Evolutionary conservation across 2,329 filamentous ascomycete genomes (phyloP), one percentile per base, ranked within the genome.

Genomic region (Ophidiomyces ophidiicola): DNA sequence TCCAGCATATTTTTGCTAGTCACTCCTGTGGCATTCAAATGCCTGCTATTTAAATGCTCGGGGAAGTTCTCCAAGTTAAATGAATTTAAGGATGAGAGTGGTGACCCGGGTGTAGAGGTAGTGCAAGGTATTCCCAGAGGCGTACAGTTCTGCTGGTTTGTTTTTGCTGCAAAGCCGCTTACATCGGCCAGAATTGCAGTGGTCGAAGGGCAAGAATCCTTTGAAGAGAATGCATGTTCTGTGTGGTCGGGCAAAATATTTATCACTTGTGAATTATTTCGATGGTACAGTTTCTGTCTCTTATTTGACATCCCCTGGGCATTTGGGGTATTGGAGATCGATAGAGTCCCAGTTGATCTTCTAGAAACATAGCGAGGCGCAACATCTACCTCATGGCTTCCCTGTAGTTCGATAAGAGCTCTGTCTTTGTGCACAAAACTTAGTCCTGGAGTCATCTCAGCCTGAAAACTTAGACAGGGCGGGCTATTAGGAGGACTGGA

Each of bases 51-150:
- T n/a, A n/a, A n/a, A n/a, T n/a, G n/a, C n/a, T n/a, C n/a, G n/a
- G n/a, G n/a, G n/a, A n/a, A n/a, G n/a, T 39, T 40, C 17, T 40
- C 24, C n/a, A 40, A n/a, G 17, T 29, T 35, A 2, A 8, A n/a
- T 11, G 35, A 8, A 12, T 26, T 20, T 11, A 4, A 19, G 11
- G 25, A 20, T 12, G 39, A 42, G 6, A 36, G 8, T 4, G 32
- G 32, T 10, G 39, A 42, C 6, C 10, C 14, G 8, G 30, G 29
- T 5, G 31, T 8, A 3, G 12, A 32, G 11, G 20, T 12, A 4
- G 28, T 30, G 21, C 36, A 32, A n/a, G 19, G 12, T 6, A 32
- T 25, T n/a, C 26, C 28, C 8, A 14, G 19, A 6, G 23, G 7
- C 3, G 3, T 32, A 19, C 21, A 14, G 19, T 14, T 30, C n/a